Evolutionary conservation across 768 basidiomycete genomes (phyloP).

Genomic region (Hericium coralloides): DNA sequence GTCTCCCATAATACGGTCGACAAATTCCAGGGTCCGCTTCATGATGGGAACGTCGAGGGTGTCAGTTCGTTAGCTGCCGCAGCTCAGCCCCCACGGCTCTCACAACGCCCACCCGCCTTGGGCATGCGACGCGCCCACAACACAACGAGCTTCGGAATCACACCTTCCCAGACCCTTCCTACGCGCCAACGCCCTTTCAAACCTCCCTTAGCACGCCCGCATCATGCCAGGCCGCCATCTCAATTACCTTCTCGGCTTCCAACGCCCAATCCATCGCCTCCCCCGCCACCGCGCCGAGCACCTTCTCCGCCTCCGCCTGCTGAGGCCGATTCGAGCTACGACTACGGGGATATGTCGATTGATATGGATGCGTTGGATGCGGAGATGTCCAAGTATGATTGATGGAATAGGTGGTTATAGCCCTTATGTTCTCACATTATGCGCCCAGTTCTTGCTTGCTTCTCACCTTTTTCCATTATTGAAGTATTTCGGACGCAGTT

Average conservation of each 20-base stretch:
- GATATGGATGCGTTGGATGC: background rate
- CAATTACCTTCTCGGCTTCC: background rate
- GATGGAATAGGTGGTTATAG: slow-evolving; percentile 11
- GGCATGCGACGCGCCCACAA: background rate
- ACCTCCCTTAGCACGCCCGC: background rate
- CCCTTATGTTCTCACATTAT: no score
- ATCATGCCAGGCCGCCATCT: background rate
- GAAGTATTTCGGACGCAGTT: no score
- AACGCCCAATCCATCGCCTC: background rate
- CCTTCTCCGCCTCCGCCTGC: background rate
- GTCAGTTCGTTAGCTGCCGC: no score
- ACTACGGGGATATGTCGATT: background rate
- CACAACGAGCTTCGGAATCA: background rate
- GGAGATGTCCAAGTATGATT: background rate
- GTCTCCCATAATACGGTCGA: background rate
- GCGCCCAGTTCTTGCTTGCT: no score
- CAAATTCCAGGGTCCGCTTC: background rate
- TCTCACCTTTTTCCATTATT: no score
- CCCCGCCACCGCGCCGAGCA: background rate
- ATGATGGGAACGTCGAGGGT: no score
- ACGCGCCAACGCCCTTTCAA: background rate
- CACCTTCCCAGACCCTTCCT: background rate
- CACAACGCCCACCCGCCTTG: background rate
- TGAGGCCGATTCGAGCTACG: background rate
- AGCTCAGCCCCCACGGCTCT: background rate